These are phyloP conservation scores for Vitis rotundifolia DNA, from an alignment of 164 flowering plant genomes.

Conservation along the genomic window DNA sequence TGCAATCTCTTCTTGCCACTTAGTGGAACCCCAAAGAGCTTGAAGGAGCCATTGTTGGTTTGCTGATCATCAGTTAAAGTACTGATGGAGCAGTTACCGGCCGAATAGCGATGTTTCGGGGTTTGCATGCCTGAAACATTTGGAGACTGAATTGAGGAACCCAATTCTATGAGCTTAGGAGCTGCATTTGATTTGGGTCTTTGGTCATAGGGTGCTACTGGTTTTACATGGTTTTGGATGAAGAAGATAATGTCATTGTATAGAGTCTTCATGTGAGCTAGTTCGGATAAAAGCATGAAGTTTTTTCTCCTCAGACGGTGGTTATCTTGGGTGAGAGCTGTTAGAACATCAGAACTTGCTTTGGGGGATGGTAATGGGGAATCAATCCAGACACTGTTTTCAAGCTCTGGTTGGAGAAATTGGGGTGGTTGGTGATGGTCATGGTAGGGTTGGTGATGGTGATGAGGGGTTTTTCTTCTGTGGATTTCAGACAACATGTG, in stretches of 20 bases:
- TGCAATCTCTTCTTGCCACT: slow-evolving; percentile 48
- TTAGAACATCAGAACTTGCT: slow-evolving; percentile 20
- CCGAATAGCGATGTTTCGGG: slow-evolving; percentile 5
- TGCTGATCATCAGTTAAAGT: background rate
- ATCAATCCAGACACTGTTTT: slow-evolving; percentile 20
- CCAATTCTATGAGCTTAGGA: slow-evolving; percentile 28
- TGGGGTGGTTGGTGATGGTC: slow-evolving; percentile 17
- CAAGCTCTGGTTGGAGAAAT: slow-evolving; percentile 19
- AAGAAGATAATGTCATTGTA: slow-evolving; percentile 70
- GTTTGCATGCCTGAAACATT: slow-evolving; percentile 9
- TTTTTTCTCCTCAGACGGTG: slow-evolving; percentile 44
- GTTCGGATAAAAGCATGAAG: slow-evolving; percentile 59
- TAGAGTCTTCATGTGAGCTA: slow-evolving; percentile 61
- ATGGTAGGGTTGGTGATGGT: slow-evolving; percentile 26
- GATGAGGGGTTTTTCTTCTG: slow-evolving; percentile 47
- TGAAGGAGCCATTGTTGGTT: slow-evolving; percentile 5
- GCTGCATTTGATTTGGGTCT: slow-evolving; percentile 9
- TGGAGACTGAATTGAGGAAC: slow-evolving; percentile 18
- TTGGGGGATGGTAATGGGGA: slow-evolving; percentile 21
- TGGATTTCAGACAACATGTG: slow-evolving; percentile 52
- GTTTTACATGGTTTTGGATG: slow-evolving; percentile 56
- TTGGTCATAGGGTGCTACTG: slow-evolving; percentile 23
- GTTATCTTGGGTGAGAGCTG: slow-evolving; percentile 49
- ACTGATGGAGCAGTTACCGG: slow-evolving; percentile 4
- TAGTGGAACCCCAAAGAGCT: slow-evolving; percentile 60